These are phyloP conservation scores for Micractinium conductrix DNA, from an alignment of 139 green algal genomes.

Conservation along the genomic window DNA sequence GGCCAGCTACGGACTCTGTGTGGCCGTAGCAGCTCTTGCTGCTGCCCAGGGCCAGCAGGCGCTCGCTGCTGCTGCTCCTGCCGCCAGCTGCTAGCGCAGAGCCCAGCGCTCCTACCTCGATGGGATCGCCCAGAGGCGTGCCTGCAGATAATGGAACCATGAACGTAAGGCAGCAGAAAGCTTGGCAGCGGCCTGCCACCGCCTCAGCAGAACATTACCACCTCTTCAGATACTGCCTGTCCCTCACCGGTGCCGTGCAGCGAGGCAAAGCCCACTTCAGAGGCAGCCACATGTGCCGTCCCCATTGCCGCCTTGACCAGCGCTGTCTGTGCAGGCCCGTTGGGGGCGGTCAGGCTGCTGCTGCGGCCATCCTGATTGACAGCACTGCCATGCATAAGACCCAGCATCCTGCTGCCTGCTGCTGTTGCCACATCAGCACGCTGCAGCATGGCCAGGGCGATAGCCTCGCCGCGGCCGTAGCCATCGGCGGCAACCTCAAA, in stretches of 20 bases:
- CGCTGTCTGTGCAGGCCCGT: conserved; percentile 73
- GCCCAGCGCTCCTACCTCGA: too few relatives aligned
- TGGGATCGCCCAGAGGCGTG: conserved; percentile 57
- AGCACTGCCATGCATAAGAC: conserved; percentile 47
- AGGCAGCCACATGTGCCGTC: conserved; percentile 4
- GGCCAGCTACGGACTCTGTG: conserved; percentile 53
- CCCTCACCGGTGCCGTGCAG: conserved; percentile 71
- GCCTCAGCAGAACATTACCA: too few relatives aligned
- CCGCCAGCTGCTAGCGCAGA: too few relatives aligned
- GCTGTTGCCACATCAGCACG: neutral
- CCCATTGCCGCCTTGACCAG: conserved; percentile 62
- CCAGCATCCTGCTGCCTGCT: conserved; percentile 17
- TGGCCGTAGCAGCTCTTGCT: conserved; percentile 68
- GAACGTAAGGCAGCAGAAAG: too few relatives aligned
- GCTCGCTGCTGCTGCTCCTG: too few relatives aligned
- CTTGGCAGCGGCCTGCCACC: too few relatives aligned
- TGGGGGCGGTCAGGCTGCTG: conserved; percentile 60
- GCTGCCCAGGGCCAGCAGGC: conserved; percentile 30
- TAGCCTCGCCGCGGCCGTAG: conserved; percentile 60
- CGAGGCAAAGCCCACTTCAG: conserved; percentile 23
- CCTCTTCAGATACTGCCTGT: too few relatives aligned
- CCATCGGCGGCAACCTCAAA: conserved; percentile 69
- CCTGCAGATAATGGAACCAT: too few relatives aligned
- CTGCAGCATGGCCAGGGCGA: neutral
- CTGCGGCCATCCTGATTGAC: conserved; percentile 89